Evolutionary conservation across 352 stramenopile species (phyloP).

Genomic region (Pythium monospermum): DNA sequence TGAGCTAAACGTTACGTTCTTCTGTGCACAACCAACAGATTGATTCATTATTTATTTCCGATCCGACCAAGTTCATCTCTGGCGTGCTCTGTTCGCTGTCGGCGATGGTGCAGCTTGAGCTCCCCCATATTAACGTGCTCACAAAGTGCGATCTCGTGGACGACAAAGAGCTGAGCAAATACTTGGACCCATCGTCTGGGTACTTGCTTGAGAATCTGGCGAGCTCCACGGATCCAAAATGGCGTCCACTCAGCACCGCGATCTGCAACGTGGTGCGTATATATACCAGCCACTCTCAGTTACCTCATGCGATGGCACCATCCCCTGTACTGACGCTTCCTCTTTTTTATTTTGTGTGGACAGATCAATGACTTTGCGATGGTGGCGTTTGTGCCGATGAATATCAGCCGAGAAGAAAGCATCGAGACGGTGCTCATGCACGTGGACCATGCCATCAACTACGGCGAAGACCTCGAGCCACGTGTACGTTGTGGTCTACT

Average conservation of each 20-base stretch:
- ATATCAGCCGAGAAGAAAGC: slow-evolving; percentile 95
- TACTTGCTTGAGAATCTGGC: slow-evolving; percentile 82
- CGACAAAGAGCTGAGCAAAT: slow-evolving; percentile 87
- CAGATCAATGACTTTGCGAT: slow-evolving; percentile 96
- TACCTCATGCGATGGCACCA: no score
- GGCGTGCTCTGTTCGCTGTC: slow-evolving; percentile 95
- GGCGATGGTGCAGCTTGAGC: slow-evolving; percentile 98
- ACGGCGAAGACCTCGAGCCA: slow-evolving; percentile 95
- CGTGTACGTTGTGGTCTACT: slow-evolving; percentile 24
- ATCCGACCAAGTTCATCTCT: slow-evolving; percentile 98
- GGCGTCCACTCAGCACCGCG: slow-evolving; percentile 69
- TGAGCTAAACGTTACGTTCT: neutral
- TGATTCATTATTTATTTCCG: slow-evolving; percentile 91
- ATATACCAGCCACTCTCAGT: no score
- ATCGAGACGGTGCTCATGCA: slow-evolving; percentile 94
- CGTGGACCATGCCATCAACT: slow-evolving; percentile 96
- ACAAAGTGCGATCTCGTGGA: slow-evolving; percentile 91
- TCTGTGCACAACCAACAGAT: slow-evolving; percentile 75
- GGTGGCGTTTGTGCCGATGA: slow-evolving; percentile 97
- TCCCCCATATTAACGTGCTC: slow-evolving; percentile 93
- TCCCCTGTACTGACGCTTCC: neutral
- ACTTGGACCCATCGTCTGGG: slow-evolving; percentile 75
- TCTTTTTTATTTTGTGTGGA: slow-evolving; percentile 7
- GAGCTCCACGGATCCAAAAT: slow-evolving; percentile 76
- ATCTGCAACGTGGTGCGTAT: slow-evolving; percentile 87